Percentiles rank a stretch among this genome's conserved stretches.
phyloP scores from a whole-genome alignment of 2,329 filamentous ascomycete species.

The Xylaria sp. region DNA sequence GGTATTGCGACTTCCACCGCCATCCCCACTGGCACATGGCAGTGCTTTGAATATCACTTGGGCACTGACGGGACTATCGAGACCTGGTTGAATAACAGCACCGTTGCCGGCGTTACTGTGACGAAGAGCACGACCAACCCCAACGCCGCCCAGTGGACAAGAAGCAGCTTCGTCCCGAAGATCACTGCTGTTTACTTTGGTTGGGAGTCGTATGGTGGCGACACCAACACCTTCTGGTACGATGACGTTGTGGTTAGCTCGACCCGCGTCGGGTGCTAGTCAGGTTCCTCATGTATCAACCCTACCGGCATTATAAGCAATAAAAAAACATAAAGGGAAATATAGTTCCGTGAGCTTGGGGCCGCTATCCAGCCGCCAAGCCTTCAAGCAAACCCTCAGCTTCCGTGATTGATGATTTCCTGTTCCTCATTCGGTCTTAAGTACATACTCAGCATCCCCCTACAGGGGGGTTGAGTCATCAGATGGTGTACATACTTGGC shows the following conservation, averaged over 20 bases:
- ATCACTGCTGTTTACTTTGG: slow-evolving; percentile 69
- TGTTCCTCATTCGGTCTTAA: not conserved
- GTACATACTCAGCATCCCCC: not conserved
- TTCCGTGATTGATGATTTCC: not conserved
- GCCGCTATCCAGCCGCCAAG: not conserved
- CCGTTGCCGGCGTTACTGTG: slow-evolving; percentile 63
- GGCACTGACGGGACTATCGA: slow-evolving; percentile 68
- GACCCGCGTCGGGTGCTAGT: slow-evolving; percentile 60
- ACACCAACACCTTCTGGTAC: slow-evolving; percentile 71
- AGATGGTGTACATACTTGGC: too few relatives aligned
- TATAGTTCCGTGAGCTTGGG: not conserved
- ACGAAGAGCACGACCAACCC: slow-evolving; percentile 60
- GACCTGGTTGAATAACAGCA: slow-evolving; percentile 68
- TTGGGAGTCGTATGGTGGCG: slow-evolving; percentile 72
- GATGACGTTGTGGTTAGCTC: slow-evolving; percentile 66
- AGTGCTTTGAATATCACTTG: slow-evolving; percentile 72
- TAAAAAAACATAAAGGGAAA: not conserved
- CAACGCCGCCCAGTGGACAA: slow-evolving; percentile 65
- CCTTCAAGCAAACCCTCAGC: not conserved
- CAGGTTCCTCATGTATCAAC: not conserved
- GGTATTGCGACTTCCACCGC: slow-evolving; percentile 66
- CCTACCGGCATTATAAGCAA: not conserved
- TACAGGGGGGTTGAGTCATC: too few relatives aligned
- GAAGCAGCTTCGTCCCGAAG: slow-evolving; percentile 61
- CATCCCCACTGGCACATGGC: slow-evolving; percentile 63